Conservation (phyloP, 129 eudicot genomes). For the Centella asiatica region DNA sequence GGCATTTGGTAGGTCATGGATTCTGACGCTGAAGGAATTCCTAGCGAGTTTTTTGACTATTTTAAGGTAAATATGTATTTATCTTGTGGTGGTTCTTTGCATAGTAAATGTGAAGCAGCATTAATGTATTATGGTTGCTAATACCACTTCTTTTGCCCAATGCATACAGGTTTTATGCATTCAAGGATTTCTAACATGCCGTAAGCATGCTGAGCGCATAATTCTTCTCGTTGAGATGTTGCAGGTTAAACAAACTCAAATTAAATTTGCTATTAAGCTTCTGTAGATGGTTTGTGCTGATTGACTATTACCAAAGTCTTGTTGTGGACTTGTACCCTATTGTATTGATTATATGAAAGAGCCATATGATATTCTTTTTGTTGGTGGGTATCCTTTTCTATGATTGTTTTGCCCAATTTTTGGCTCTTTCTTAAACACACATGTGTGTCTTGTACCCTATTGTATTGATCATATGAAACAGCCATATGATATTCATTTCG, state of each 20-base stretch:
- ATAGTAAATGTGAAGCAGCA: not conserved
- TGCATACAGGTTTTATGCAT: constrained; percentile 83
- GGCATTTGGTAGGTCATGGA: constrained; percentile 80
- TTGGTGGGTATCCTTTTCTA: too few relatives aligned
- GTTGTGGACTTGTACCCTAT: not conserved
- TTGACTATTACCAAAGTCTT: not conserved
- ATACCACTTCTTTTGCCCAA: constrained; percentile 5
- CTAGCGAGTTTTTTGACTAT: constrained; percentile 98
- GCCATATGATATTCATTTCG: too few relatives aligned
- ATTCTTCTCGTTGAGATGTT: constrained; percentile 99
- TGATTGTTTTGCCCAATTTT: too few relatives aligned
- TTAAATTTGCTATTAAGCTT: too few relatives aligned
- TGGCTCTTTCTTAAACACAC: too few relatives aligned
- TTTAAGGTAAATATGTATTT: constrained; percentile 46
- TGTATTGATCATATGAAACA: too few relatives aligned
- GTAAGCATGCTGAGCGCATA: constrained; percentile 97
- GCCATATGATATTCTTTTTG: too few relatives aligned
- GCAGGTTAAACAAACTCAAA: constrained; percentile 46
- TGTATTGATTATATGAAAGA: too few relatives aligned
- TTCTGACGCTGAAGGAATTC: constrained; percentile 99
- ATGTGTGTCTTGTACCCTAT: not conserved
- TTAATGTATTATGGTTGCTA: constrained; percentile 16
- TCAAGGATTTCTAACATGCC: constrained; percentile 94
- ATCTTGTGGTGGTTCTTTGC: not conserved
- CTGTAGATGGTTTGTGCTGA: not conserved